Conservation (phyloP, 2,329 filamentous ascomycete genomes). For the Hypoxylon sp. region DNA sequence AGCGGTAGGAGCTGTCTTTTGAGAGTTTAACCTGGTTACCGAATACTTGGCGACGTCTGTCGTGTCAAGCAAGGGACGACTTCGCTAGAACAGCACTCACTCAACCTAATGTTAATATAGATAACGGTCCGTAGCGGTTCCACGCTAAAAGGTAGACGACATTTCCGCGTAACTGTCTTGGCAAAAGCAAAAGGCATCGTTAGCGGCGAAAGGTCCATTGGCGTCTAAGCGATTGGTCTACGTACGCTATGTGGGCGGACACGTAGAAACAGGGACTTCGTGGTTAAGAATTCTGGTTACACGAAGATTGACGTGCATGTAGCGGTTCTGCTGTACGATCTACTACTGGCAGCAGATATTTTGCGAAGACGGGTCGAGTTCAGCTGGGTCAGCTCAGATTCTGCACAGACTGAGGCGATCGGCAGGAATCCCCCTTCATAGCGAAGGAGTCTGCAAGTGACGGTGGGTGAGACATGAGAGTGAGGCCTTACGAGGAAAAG, state of each 20-base stretch:
- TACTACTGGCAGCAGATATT: conserved; percentile 2
- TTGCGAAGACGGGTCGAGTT: conserved; percentile 10
- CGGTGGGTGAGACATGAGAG: conserved; percentile 15
- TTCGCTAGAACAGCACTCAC: conserved; percentile 2
- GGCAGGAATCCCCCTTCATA: conserved; percentile 11
- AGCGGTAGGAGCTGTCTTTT: neutral
- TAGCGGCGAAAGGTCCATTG: conserved; percentile 19
- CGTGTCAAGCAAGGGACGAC: conserved; percentile 7
- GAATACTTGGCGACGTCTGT: conserved; percentile 7
- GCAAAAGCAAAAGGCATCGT: conserved; percentile 11
- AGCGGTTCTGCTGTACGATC: conserved; percentile 31
- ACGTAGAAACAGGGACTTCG: conserved; percentile 4
- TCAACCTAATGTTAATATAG: conserved; percentile 2
- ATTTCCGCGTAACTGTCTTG: conserved; percentile 24
- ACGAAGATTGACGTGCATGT: conserved; percentile 31
- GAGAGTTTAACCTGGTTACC: conserved; percentile 2
- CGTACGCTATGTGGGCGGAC: conserved; percentile 3
- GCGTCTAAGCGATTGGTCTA: conserved; percentile 10
- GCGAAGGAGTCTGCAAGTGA: conserved; percentile 28
- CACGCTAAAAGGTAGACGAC: neutral
- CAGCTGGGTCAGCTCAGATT: conserved; percentile 22
- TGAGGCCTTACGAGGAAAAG: conserved; percentile 19
- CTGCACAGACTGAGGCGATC: conserved; percentile 18
- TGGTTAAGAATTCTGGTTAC: conserved; percentile 24
- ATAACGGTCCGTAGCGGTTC: conserved; percentile 4